Evolutionary conservation across 805 yeast species (phyloP), one percentile per base, ranked within the genome.

Genomic region (Metschnikowia peoriensis): DNA sequence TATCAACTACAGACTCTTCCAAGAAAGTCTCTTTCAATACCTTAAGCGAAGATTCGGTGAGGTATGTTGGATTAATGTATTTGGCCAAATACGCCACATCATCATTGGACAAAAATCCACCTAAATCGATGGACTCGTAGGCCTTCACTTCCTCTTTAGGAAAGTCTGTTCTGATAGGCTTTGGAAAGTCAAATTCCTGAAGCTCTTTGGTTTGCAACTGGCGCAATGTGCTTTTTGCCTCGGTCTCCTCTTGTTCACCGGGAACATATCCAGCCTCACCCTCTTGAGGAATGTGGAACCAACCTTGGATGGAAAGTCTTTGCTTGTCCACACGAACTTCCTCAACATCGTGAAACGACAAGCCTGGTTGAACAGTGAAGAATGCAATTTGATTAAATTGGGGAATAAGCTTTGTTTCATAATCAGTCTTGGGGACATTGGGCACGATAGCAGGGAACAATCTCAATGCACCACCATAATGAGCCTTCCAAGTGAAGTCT

Each of bases 241-340:
- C 91, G 1, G 88, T 84, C 38, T 75, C 81, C 62, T 86, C 93
- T 66, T 89, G 91, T 65, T 90, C 97, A 6, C 96, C 96, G 38
- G 82, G 83, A 16, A 84, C 79, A 63, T 69, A 93, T 0, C 97
- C 98, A 35, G 81, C 84, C 69, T 94, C 99, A 9, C 96, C 97
- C 10, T 73, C 73, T 66, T 94, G 98, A 4, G 99, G 99, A 48
- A 92, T 89, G 68, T 94, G 99, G 66, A 93, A 96, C 99, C 99
- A 96, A 1, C 99, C 99, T 64, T 94, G 97, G 54, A 94, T 89
- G 0, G 97, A 89, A 37, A 94, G 73, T 64, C 99, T 79, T 57
- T 91, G 96, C 65, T 86, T 89, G 64, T 92, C 96, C 1, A 85
- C 96, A 55, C 86, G 80, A 1, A 96, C 99, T 68, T 94, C 99